phyloP scores from a whole-genome alignment of 2,329 filamentous ascomycete genomes.

The Sphaerulina musiva region DNA sequence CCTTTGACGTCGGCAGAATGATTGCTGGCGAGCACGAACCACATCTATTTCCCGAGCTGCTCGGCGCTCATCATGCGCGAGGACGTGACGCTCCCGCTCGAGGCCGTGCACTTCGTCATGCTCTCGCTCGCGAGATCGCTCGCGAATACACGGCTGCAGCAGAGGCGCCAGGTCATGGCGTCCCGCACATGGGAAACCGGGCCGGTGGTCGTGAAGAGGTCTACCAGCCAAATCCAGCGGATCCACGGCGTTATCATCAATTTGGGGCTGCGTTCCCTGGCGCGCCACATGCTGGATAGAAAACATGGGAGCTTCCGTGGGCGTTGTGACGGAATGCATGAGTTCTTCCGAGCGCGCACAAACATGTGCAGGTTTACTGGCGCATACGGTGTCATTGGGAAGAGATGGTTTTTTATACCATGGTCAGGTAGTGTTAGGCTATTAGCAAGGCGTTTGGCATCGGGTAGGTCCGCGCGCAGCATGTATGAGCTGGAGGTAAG shows the following conservation, averaged over 20 bases:
- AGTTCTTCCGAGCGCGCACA: too few relatives aligned
- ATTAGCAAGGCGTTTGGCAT: too few relatives aligned
- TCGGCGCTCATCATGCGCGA: conserved; percentile 2
- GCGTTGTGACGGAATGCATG: too few relatives aligned
- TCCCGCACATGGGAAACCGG: conserved; percentile 11
- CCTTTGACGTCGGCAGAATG: conserved; percentile 6
- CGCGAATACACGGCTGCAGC: not conserved
- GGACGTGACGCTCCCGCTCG: conserved; percentile 1
- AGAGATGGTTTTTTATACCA: too few relatives aligned
- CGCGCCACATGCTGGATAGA: conserved; percentile 6
- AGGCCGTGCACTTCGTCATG: not conserved
- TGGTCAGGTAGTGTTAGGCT: too few relatives aligned
- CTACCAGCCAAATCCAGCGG: not conserved
- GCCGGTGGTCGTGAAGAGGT: not conserved
- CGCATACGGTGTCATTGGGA: too few relatives aligned
- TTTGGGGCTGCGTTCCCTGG: conserved; percentile 3
- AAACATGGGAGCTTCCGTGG: not conserved
- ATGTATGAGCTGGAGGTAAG: too few relatives aligned
- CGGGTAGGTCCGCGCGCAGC: too few relatives aligned
- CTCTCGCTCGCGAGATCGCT: not conserved
- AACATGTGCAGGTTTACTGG: too few relatives aligned
- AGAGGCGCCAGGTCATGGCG: conserved; percentile 1
- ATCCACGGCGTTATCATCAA: conserved; percentile 7
- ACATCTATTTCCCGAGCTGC: conserved; percentile 7
- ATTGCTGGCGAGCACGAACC: conserved; percentile 1